Base-by-base conservation (phyloP, 2,329 filamentous ascomycete genomes). In the Aspergillus fischeri region DNA sequence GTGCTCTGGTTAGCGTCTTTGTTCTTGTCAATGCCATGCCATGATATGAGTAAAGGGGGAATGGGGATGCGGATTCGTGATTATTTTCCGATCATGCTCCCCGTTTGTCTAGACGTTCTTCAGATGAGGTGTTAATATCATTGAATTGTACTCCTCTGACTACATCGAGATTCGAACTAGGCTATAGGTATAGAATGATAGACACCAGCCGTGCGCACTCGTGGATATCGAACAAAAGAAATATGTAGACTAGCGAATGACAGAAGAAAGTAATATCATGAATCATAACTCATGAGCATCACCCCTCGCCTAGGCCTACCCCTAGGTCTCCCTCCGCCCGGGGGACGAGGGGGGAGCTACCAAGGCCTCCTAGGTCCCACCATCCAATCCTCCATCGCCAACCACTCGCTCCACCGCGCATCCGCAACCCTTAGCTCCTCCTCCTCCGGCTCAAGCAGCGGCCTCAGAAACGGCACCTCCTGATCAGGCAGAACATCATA, bases 311-410 rank as follows among this genome's bases (percentile, higher is more conserved):
- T 29, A 10, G 7, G 3, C 28, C 28, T 29, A 29, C 28, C 28
- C 11, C 32, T 35, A 35, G 11, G 11, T 2, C 28, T 4, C 9
- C 9, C 9, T 1, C 42, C 54, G 24, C 3, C 24, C 2, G 24
- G 3, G 24, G 24, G 24, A 24, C n/a, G 24, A 24, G 25, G 25
- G 5, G 25, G 25, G 25, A 3, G 60, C 52, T 57, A 70, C 67
- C 69, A 75, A 51, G 73, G 73, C 67, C 70, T 73, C 20, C 90
- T 79, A 1, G 90, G 87, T 5, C 92, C 92, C 20, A 97, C 79
- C 92, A 96, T 96, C 93, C 93, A 97, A 74, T 97, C 93, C 74
- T 96, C 91, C 91, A 97, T 95, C 7, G 91, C 90, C 41, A 97
- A 77, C 93, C 93, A 97, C 69, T 93, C 87, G 71, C 91, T 95